Evolutionary conservation across 2,329 filamentous ascomycete genomes (phyloP).

Genomic region (Claviceps africana): DNA sequence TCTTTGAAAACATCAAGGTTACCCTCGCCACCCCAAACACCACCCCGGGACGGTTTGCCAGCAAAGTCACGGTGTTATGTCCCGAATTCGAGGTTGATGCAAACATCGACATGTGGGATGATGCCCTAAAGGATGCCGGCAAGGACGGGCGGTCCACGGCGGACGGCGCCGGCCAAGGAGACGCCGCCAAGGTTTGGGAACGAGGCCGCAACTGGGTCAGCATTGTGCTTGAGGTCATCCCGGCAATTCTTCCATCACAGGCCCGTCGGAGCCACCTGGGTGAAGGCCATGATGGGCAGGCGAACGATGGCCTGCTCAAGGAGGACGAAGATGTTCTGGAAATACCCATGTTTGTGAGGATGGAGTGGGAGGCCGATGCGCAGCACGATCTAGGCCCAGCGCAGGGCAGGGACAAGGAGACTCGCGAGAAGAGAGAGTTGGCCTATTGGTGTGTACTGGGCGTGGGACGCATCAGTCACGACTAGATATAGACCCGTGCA

Average conservation of each 20-base stretch:
- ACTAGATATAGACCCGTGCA: constrained; percentile 11
- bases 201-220: constrained; percentile 87
- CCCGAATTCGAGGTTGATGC: constrained; percentile 89
- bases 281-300: constrained; percentile 21
- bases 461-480: constrained; percentile 60
- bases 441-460: constrained; percentile 94
- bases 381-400: constrained; percentile 48
- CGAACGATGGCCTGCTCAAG: constrained; percentile 32
- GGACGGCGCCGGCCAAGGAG: constrained; percentile 40
- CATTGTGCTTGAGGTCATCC: constrained; percentile 80
- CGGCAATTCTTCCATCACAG: constrained; percentile 38
- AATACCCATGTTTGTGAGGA: constrained; percentile 83
- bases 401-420: constrained; percentile 40
- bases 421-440: constrained; percentile 68
- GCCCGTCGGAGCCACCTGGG: constrained; percentile 14
- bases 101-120: constrained; percentile 79
- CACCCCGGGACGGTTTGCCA: constrained; percentile 63
- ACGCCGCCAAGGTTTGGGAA: constrained; percentile 95
- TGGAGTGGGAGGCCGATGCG: constrained; percentile 74
- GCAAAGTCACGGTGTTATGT: constrained; percentile 80
- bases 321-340: constrained; percentile 58
- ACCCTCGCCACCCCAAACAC: constrained; percentile 71
- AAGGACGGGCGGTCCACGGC: constrained; percentile 24
- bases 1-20: constrained; percentile 82
- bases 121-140: constrained; percentile 54